Conservation (phyloP, 371 early-diverging fungal species). For the Zychaea mexicana region DNA sequence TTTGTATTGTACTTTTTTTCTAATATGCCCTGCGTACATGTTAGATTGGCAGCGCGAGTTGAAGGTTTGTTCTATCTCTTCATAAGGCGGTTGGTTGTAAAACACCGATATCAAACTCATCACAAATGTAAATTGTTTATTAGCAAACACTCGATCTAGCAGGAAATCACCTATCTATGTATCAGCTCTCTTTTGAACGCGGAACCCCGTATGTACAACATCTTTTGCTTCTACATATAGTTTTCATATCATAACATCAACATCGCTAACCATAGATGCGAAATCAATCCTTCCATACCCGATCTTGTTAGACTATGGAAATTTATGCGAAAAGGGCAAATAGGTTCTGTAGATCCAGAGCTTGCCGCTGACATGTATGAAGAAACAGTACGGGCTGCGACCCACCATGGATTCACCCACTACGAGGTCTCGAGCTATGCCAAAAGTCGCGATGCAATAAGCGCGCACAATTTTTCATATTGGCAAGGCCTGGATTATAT, state of each 20-base stretch:
- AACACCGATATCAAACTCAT: not conserved
- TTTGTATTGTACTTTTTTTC: not conserved
- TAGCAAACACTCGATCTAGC: slow-evolving; percentile 57
- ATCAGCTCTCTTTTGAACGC: slow-evolving; percentile 84
- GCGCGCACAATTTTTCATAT: slow-evolving; percentile 80
- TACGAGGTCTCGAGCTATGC: slow-evolving; percentile 90
- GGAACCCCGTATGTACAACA: slow-evolving; percentile 68
- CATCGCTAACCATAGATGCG: no score
- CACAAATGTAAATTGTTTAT: not conserved
- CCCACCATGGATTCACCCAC: slow-evolving; percentile 62
- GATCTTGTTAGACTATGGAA: slow-evolving; percentile 64
- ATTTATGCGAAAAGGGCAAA: slow-evolving; percentile 37
- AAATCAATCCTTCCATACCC: no score
- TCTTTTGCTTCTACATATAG: not conserved
- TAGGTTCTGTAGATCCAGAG: slow-evolving; percentile 56
- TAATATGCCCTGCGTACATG: not conserved
- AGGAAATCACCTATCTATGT: slow-evolving; percentile 74
- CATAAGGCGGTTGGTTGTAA: not conserved
- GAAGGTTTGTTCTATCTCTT: no score
- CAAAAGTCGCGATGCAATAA: slow-evolving; percentile 40
- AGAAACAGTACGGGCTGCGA: slow-evolving; percentile 51
- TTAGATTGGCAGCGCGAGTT: slow-evolving; percentile 70
- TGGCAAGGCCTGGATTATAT: slow-evolving; percentile 86
- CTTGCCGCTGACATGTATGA: slow-evolving; percentile 78
- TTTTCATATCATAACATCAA: no score